phyloP scores from a whole-genome alignment of 352 stramenopile genomes.

The Blastocystis sp. region DNA sequence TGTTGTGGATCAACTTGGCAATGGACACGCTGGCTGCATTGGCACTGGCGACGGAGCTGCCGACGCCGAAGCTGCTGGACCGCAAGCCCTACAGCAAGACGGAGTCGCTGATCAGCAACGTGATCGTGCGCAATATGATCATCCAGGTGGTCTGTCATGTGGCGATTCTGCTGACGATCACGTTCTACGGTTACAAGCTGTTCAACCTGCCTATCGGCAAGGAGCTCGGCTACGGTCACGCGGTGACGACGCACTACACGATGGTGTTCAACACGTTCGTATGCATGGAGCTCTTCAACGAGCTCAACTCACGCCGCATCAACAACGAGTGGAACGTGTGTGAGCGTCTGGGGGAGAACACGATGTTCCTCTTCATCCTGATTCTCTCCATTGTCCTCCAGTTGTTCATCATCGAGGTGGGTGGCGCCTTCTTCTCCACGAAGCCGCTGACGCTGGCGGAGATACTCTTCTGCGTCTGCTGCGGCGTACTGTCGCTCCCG shows the following conservation, averaged over 20 bases:
- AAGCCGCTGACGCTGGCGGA: constrained; percentile 63
- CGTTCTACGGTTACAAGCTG: constrained; percentile 8
- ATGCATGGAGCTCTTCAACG: constrained; percentile 82
- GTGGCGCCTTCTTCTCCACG: constrained; percentile 68
- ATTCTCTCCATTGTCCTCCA: constrained; percentile 77
- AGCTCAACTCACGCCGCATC: constrained; percentile 76
- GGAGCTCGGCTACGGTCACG: neutral
- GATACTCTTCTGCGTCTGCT: constrained; percentile 65
- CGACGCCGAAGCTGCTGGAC: constrained; percentile 72
- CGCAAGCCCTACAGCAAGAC: constrained; percentile 77
- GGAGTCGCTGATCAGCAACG: constrained; percentile 75
- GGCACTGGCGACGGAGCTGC: constrained; percentile 82
- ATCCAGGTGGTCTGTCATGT: constrained; percentile 78
- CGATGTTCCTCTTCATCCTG: constrained; percentile 78
- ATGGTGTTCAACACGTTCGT: constrained; percentile 92
- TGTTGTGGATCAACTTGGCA: constrained; percentile 95
- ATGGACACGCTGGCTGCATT: constrained; percentile 90
- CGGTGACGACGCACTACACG: constrained; percentile 79
- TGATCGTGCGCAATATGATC: constrained; percentile 84
- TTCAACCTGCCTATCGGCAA: neutral
- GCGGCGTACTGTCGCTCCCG: constrained; percentile 65
- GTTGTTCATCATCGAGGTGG: constrained; percentile 83
- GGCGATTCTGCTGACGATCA: constrained; percentile 65
- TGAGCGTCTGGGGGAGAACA: constrained; percentile 75
- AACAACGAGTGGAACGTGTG: constrained; percentile 87